phyloP scores from a whole-genome alignment of 2,329 filamentous ascomycete genomes.

The Sclerotinia trifoliorum region DNA sequence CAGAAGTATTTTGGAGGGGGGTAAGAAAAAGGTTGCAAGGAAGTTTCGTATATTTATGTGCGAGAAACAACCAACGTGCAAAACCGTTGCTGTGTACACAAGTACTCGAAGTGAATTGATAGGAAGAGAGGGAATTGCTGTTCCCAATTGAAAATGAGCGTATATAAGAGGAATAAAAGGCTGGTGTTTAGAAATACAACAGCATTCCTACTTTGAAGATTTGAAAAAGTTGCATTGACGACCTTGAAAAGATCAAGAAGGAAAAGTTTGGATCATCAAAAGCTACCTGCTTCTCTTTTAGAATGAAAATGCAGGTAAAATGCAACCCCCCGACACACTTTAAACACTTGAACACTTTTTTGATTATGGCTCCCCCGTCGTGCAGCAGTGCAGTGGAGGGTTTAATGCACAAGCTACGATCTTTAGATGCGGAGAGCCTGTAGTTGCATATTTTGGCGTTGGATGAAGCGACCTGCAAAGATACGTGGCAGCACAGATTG shows the following conservation, averaged over 20 bases:
- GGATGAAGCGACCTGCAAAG: slow-evolving; percentile 29
- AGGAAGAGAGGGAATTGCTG: slow-evolving; percentile 10
- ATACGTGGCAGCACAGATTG: slow-evolving; percentile 37
- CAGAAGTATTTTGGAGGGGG: background rate
- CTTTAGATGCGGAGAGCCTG: slow-evolving; percentile 27
- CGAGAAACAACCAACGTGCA: slow-evolving; percentile 1
- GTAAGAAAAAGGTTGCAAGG: slow-evolving; percentile 19
- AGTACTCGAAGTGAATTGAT: background rate
- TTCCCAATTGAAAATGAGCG: slow-evolving; percentile 22
- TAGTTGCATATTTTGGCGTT: slow-evolving; percentile 37
- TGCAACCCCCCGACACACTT: slow-evolving; percentile 30
- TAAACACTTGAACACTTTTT: slow-evolving; percentile 4
- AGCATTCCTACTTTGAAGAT: background rate
- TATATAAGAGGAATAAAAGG: slow-evolving; percentile 17
- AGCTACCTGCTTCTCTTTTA: slow-evolving; percentile 10
- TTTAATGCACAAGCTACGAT: slow-evolving; percentile 33
- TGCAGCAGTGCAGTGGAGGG: slow-evolving; percentile 26
- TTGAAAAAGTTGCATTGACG: slow-evolving; percentile 1
- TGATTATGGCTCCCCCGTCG: slow-evolving; percentile 28
- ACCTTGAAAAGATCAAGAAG: background rate
- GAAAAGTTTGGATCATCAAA: background rate
- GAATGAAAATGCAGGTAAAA: slow-evolving; percentile 9
- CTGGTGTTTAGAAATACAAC: background rate
- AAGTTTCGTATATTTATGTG: slow-evolving; percentile 20
- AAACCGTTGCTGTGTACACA: background rate